Base-by-base conservation (phyloP, 352 stramenopile species). In the Phytophthora litchii region DNA sequence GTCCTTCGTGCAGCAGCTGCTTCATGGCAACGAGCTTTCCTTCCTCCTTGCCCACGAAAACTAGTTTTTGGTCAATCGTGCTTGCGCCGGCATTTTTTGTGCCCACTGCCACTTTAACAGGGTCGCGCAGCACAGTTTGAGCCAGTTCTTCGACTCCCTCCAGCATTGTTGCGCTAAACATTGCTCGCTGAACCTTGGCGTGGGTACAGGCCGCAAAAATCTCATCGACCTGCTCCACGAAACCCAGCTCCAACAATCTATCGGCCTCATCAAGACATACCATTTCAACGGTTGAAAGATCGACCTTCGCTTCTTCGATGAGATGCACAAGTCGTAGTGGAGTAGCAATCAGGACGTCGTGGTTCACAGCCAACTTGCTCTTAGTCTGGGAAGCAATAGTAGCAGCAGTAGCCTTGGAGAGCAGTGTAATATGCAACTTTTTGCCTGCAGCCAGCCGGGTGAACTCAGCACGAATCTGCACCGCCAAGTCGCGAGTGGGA, bases 21-120 rank as follows among this genome's bases (percentile, higher is more conserved):
- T 96, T 93, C 72, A 98, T 97, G 11, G 96, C 98, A 20, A 99
- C 76, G 13, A 99, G 73, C 66, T 99, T 99, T 56, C 97, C 98
- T 80, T 99, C 95, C 73, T 99, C 98, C 46, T 97, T 94, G 42
- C 98, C 98, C 8, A 99, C 97, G 78, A 99, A 99, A 58, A 99
- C 85, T 17, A 99, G 87, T 59, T 92, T 83, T 64, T 99, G 96
- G 17, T 93, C 80, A 56, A 99, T 97, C 17, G 88, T 96, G 16
- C 55, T 63, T 10, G 93, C 89, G 35, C 88, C 92, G 7, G 94
- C 79, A 58, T 97, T 97, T 58, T 91, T 89, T 19, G 76, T 82
- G 10, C 96, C 96, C 32, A 99, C 96, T n/a, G 83, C 88, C 35
- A 99, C 80, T 69, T 97, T 89, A 31, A 99, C 76, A 29, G 97